phyloP scores from a whole-genome alignment of 805 yeast species.

The Schwanniomyces yamadae region DNA sequence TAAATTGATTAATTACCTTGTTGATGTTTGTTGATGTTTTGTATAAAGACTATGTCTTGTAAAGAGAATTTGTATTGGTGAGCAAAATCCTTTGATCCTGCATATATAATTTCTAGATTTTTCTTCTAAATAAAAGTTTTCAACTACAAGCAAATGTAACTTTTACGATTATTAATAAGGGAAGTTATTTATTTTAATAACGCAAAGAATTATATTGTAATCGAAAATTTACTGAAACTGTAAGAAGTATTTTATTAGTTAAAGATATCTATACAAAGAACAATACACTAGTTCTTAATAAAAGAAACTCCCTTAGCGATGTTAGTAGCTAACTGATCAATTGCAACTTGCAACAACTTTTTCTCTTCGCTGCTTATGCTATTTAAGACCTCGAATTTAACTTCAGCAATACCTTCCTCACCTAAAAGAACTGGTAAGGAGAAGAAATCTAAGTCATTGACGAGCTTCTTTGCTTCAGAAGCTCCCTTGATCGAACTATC shows the following conservation, averaged over 20 bases:
- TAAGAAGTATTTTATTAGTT: background rate
- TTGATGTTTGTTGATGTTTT: no score
- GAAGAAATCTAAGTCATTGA: slow-evolving; percentile 48
- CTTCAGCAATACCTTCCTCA: slow-evolving; percentile 53
- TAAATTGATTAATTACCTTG: no score
- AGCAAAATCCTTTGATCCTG: no score
- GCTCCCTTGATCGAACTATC: slow-evolving; percentile 53
- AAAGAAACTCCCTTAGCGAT: slow-evolving; percentile 60
- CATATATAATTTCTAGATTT: no score
- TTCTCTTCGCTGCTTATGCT: slow-evolving; percentile 52
- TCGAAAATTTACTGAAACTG: background rate
- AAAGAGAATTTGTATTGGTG: no score
- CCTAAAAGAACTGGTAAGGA: slow-evolving; percentile 63
- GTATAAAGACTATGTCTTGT: no score
- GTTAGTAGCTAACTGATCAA: slow-evolving; percentile 52
- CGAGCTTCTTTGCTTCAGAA: slow-evolving; percentile 47
- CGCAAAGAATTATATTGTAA: background rate
- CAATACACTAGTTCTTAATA: slow-evolving; percentile 22
- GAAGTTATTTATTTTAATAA: no score
- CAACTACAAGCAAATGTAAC: no score
- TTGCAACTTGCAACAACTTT: slow-evolving; percentile 52
- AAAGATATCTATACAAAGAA: background rate
- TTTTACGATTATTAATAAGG: no score
- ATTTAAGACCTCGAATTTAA: slow-evolving; percentile 53
- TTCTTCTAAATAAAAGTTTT: no score